Base-by-base conservation (phyloP, 129 eudicot genomes). In the Chrysanthemum lavandulifolium region DNA sequence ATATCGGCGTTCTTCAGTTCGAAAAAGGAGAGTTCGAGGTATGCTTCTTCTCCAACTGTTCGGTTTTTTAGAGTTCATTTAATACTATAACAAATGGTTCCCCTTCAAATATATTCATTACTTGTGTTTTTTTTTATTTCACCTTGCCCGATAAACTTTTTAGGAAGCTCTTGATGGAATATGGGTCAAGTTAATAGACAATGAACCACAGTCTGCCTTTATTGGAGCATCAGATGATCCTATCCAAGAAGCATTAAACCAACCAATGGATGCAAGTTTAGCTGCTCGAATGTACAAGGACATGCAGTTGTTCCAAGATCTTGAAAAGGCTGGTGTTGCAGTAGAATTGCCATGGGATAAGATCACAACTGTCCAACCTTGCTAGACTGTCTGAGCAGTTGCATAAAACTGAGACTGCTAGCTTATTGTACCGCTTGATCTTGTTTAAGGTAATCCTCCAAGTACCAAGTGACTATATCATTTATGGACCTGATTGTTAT, bases 81-180 rank as follows among this genome's bases (percentile, higher is more conserved):
- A 29, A 29, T 29, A 29, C 33, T 29, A 3, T 29, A 3, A 3
- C 33, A 1, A 29, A 29, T 29, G 33, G 33, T 29, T 29, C 33
- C 5, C 10, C 40, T 49, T 9, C 64, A 72, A 33, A 54, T 64
- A 71, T 25, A 1, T 25, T 71, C 23, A 60, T 52, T 48, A 16
- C 51, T 68, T 65, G 50, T 61, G 21, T 19, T 19, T 31, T 67
- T 50, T 67, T 61, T n/a, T 25, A 51, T 13, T 84, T 64, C 87
- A 92, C 96, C 91, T 82, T 80, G 98, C 98, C 33, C 80, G 70
- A 36, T 82, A 83, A 74, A 66, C 90, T 60, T 92, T 85, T 73
- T 83, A 59, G 77, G 98, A 92, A 65, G 98, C 98, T 63, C 79
- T 92, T 72, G 96, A 83, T 81, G 98, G 92, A 79, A 85, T 87